Conservation (phyloP, 306 rosid genomes). For the Acacia crassicarpa region DNA sequence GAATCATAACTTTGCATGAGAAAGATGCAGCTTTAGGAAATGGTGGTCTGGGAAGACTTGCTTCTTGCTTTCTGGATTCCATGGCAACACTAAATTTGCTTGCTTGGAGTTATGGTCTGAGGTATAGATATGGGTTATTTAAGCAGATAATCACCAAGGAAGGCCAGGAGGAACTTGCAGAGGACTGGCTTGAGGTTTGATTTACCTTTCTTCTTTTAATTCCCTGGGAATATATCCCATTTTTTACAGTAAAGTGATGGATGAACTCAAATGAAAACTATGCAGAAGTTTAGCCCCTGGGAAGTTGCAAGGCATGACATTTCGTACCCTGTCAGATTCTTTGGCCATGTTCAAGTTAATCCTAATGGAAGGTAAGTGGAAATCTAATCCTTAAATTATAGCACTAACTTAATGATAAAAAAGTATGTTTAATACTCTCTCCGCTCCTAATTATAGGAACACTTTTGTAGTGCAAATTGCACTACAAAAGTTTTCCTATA, state of each 20-base stretch:
- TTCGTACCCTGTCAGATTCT: slow-evolving; percentile 77
- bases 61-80: slow-evolving; percentile 97
- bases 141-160: slow-evolving; percentile 86
- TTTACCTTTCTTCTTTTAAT: slow-evolving; percentile 33
- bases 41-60: slow-evolving; percentile 99
- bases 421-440: neutral
- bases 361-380: slow-evolving; percentile 84
- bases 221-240: slow-evolving; percentile 13
- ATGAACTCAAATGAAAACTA: slow-evolving; percentile 31
- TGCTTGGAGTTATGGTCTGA: slow-evolving; percentile 97
- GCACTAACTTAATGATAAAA: slow-evolving; percentile 20
- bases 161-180: slow-evolving; percentile 91
- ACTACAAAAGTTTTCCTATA: too few relatives aligned
- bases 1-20: slow-evolving; percentile 57
- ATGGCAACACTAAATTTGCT: slow-evolving; percentile 97
- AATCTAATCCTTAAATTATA: neutral
- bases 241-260: slow-evolving; percentile 24
- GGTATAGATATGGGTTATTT: slow-evolving; percentile 88
- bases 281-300: slow-evolving; percentile 99
- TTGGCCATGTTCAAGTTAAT: slow-evolving; percentile 83
- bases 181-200: slow-evolving; percentile 98
- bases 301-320: slow-evolving; percentile 96
- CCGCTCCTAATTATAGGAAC: too few relatives aligned
- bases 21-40: slow-evolving; percentile 99
- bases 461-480: too few relatives aligned